Evolutionary conservation across 306 rosid genomes (phyloP).

Genomic region (Delonix regia): DNA sequence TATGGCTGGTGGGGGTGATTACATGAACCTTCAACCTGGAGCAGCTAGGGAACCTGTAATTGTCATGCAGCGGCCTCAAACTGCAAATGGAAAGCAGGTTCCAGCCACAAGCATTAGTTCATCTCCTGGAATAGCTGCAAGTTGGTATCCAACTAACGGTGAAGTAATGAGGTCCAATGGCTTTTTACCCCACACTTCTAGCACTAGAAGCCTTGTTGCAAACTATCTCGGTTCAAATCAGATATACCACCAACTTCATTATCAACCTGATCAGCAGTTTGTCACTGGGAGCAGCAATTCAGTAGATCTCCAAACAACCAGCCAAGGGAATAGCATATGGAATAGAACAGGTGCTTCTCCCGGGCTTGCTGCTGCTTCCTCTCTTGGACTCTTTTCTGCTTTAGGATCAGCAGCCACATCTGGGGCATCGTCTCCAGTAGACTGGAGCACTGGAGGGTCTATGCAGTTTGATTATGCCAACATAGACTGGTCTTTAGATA

Average conservation of each 20-base stretch:
- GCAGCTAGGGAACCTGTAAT: conserved; percentile 61
- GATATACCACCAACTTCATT: conserved; percentile 68
- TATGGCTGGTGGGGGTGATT: conserved; percentile 48
- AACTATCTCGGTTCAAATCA: conserved; percentile 59
- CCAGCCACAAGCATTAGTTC: conserved; percentile 62
- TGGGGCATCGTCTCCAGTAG: conserved; percentile 66
- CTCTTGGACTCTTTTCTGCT: conserved; percentile 86
- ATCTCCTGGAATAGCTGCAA: conserved; percentile 53
- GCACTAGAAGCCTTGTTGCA: conserved; percentile 53
- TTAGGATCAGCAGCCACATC: conserved; percentile 64
- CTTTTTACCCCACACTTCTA: conserved; percentile 56
- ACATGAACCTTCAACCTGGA: conserved; percentile 57
- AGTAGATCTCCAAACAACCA: conserved; percentile 52
- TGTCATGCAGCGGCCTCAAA: conserved; percentile 67
- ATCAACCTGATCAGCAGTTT: conserved; percentile 65
- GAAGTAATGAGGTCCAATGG: conserved; percentile 60
- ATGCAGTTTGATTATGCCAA: conserved; percentile 68
- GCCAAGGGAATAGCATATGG: conserved; percentile 65
- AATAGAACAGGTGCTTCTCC: conserved; percentile 67
- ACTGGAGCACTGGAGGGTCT: conserved; percentile 77
- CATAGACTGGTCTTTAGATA: conserved; percentile 90
- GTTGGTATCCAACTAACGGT: conserved; percentile 68
- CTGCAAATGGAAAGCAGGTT: conserved; percentile 56
- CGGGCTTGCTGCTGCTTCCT: conserved; percentile 65
- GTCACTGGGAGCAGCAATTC: conserved; percentile 46